phyloP scores from a whole-genome alignment of 1,284 basidiomycete species.

The Sporisorium sorghi region DNA sequence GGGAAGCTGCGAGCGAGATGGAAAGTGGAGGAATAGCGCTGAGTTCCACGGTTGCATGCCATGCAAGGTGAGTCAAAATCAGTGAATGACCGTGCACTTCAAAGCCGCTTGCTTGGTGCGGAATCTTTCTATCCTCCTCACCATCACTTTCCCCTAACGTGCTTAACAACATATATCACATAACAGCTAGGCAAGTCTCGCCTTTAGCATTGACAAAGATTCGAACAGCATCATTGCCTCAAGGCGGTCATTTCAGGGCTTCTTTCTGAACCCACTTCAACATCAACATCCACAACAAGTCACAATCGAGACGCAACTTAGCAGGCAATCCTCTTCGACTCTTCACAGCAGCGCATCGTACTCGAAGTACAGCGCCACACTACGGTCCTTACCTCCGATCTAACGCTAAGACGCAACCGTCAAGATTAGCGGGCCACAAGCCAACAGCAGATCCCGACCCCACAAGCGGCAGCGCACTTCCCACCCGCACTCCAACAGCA shows the following conservation, averaged over 20 bases:
- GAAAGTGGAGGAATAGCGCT: slow-evolving; percentile 39
- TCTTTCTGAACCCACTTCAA: not conserved
- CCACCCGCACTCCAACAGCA: slow-evolving; percentile 1
- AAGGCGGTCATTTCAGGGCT: not conserved
- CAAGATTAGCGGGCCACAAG: slow-evolving; percentile 19
- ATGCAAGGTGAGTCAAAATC: slow-evolving; percentile 6
- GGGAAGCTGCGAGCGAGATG: slow-evolving; percentile 14
- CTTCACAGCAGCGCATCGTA: not conserved
- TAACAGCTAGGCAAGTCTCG: no score
- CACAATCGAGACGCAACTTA: not conserved
- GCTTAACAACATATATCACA: not conserved
- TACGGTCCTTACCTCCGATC: not conserved
- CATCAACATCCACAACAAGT: not conserved
- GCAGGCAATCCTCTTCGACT: not conserved
- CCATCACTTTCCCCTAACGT: not conserved
- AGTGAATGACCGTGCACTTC: not conserved
- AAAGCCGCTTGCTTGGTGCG: no score
- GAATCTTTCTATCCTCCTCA: not conserved
- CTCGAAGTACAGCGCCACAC: not conserved
- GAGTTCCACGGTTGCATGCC: no score
- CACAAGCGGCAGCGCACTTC: slow-evolving; percentile 40
- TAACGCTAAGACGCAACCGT: not conserved
- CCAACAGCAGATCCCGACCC: slow-evolving; percentile 14
- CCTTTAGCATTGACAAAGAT: not conserved
- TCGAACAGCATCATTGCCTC: not conserved